Conservation (phyloP, 169 alveolate species). For the Eimeria necatrix region DNA sequence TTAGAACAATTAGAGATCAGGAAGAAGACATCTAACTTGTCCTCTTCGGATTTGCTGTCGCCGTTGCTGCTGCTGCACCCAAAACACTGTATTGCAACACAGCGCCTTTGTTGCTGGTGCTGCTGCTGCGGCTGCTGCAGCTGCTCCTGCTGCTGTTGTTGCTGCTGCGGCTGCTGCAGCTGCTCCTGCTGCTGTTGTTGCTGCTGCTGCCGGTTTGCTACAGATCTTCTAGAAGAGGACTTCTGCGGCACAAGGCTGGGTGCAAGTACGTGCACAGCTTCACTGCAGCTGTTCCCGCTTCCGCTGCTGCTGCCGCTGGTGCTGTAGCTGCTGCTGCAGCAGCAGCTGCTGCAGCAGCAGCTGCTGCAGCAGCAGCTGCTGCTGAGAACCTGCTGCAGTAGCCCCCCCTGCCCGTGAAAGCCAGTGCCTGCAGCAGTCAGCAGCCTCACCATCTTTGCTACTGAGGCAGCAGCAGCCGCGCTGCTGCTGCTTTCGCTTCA, state of each 20-base stretch:
- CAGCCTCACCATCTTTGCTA: not conserved
- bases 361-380: not conserved
- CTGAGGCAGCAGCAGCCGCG: slow-evolving; percentile 42
- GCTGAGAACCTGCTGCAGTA: slow-evolving; percentile 1
- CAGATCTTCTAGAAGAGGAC: not conserved
- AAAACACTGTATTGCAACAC: too few relatives aligned
- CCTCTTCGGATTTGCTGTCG: too few relatives aligned
- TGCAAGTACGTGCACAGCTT: not conserved
- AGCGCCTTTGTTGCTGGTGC: not conserved
- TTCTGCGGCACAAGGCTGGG: not conserved
- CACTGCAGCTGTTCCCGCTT: not conserved
- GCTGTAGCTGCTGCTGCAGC: not conserved
- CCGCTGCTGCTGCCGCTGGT: not conserved
- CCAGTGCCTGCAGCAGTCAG: not conserved
- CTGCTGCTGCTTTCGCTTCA: not conserved
- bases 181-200: not conserved
- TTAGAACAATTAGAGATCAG: not conserved
- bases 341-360: not conserved
- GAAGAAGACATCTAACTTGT: too few relatives aligned
- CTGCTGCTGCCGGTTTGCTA: not conserved
- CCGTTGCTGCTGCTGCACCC: slow-evolving; percentile 8
- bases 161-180: not conserved
- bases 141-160: slow-evolving; percentile 1
- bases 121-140: not conserved
- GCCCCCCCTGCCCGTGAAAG: not conserved